Conservation (phyloP, 2,329 filamentous ascomycete genomes). For the Lojkania enalia region DNA sequence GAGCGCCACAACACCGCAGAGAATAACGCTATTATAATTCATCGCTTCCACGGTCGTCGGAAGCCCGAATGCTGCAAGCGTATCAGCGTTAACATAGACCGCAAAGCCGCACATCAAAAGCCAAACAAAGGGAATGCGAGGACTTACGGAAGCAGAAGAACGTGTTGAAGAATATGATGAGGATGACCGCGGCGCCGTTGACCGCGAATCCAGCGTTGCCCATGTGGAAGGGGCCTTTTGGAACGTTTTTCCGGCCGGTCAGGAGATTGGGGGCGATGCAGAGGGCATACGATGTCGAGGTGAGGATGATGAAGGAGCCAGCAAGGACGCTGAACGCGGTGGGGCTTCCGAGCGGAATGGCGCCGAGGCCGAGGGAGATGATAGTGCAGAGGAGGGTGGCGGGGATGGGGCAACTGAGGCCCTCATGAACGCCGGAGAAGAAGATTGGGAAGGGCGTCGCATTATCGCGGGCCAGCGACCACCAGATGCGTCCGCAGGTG, state of each 20-base stretch:
- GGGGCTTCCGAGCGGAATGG: slow-evolving; percentile 63
- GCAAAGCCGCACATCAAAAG: too few species aligned
- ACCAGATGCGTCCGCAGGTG: slow-evolving; percentile 61
- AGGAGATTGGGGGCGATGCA: slow-evolving; percentile 58
- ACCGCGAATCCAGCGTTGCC: slow-evolving; percentile 55
- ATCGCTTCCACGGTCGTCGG: slow-evolving; percentile 49
- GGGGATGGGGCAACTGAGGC: slow-evolving; percentile 53
- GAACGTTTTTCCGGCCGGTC: slow-evolving; percentile 56
- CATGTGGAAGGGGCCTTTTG: slow-evolving; percentile 58
- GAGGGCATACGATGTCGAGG: slow-evolving; percentile 56
- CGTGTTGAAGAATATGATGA: slow-evolving; percentile 60
- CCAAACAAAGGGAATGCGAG: slow-evolving; percentile 2
- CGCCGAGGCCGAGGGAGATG: slow-evolving; percentile 47
- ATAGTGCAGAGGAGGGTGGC: slow-evolving; percentile 55
- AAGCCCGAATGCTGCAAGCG: slow-evolving; percentile 45
- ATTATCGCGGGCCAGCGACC: slow-evolving; percentile 60
- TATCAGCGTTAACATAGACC: neutral
- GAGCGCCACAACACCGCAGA: slow-evolving; percentile 54
- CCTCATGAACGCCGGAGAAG: slow-evolving; percentile 49
- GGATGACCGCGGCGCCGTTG: slow-evolving; percentile 55
- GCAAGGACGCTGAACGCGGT: slow-evolving; percentile 68
- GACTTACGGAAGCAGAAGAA: slow-evolving; percentile 63
- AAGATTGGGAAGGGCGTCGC: slow-evolving; percentile 56
- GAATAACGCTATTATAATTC: slow-evolving; percentile 61
- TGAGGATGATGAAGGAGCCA: slow-evolving; percentile 58